A percentile compares a stretch with the other conserved stretches of the same genome.
phyloP scores from a whole-genome alignment of 1,139 yeast genomes.

The Blastobotrys elegans region DNA sequence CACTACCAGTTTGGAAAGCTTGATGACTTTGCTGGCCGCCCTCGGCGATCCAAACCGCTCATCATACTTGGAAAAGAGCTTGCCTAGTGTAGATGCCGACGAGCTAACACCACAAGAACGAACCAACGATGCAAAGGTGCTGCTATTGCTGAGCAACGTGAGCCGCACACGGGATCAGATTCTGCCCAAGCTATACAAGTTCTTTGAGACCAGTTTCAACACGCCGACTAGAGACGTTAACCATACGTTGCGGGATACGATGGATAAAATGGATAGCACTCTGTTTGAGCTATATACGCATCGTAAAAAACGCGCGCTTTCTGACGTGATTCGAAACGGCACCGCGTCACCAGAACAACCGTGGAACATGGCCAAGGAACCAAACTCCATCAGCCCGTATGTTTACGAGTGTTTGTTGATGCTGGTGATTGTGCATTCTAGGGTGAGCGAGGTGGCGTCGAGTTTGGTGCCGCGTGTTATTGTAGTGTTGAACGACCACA shows the following conservation, averaged over 20 bases:
- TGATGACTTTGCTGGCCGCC: constrained; percentile 20
- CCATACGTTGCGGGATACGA: constrained; percentile 39
- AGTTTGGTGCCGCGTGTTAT: constrained; percentile 42
- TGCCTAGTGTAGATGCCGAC: constrained; percentile 10
- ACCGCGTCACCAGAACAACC: constrained; percentile 28
- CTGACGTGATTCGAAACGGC: constrained; percentile 46
- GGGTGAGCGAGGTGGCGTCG: constrained; percentile 45
- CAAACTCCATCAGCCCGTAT: constrained; percentile 38
- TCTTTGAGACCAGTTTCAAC: constrained; percentile 47
- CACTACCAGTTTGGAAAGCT: constrained; percentile 16
- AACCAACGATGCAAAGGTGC: constrained; percentile 38
- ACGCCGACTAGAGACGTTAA: constrained; percentile 39
- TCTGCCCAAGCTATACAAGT: constrained; percentile 45
- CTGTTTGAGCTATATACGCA: constrained; percentile 49
- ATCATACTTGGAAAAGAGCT: constrained; percentile 14
- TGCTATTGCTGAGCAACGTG: constrained; percentile 48
- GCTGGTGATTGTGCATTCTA: constrained; percentile 50
- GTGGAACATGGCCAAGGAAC: constrained; percentile 42
- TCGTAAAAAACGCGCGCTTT: constrained; percentile 45
- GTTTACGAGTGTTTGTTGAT: constrained; percentile 48
- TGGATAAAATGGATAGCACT: constrained; percentile 48
- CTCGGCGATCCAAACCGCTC: constrained; percentile 13
- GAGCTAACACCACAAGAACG: constrained; percentile 29
- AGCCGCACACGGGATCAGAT: constrained; percentile 42
- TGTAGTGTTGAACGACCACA: constrained; percentile 43